These are phyloP conservation scores for Pseudogymnoascus sp. DNA, from an alignment of 2,329 filamentous ascomycete genomes.

Conservation along the genomic window DNA sequence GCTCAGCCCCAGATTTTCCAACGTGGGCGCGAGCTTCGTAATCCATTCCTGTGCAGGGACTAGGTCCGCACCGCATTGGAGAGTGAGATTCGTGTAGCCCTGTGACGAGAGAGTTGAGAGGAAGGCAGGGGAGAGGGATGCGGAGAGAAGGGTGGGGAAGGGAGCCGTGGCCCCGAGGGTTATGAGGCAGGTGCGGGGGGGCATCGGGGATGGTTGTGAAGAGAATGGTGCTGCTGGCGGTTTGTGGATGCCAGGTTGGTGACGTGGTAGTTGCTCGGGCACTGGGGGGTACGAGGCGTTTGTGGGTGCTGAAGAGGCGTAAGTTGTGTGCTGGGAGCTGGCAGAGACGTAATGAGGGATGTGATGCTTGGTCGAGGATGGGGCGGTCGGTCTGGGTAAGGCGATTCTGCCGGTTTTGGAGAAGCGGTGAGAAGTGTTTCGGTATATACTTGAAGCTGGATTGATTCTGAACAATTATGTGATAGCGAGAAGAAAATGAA, in stretches of 20 bases:
- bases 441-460: neutral
- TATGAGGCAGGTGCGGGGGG: constrained; percentile 56
- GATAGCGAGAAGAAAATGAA: neutral
- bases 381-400: neutral
- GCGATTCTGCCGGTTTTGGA: constrained; percentile 1
- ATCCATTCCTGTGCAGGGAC: constrained; percentile 38
- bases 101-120: constrained; percentile 48
- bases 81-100: constrained; percentile 60
- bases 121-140: constrained; percentile 54
- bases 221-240: neutral
- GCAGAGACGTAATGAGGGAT: neutral
- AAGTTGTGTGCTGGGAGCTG: neutral
- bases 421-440: constrained; percentile 8
- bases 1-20: constrained; percentile 33
- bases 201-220: neutral
- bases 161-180: constrained; percentile 88
- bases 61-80: constrained; percentile 74
- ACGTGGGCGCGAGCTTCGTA: constrained; percentile 19
- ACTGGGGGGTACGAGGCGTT: neutral
- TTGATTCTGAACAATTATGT: neutral
- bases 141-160: constrained; percentile 63
- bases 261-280: constrained; percentile 3
- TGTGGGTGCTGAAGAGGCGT: neutral
- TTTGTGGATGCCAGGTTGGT: constrained; percentile 26
- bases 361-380: constrained; percentile 12